Percentiles rank a stretch among this genome's conserved stretches.
Conservation (phyloP, 805 yeast species). For the Debaryomyces prosopidis region DNA sequence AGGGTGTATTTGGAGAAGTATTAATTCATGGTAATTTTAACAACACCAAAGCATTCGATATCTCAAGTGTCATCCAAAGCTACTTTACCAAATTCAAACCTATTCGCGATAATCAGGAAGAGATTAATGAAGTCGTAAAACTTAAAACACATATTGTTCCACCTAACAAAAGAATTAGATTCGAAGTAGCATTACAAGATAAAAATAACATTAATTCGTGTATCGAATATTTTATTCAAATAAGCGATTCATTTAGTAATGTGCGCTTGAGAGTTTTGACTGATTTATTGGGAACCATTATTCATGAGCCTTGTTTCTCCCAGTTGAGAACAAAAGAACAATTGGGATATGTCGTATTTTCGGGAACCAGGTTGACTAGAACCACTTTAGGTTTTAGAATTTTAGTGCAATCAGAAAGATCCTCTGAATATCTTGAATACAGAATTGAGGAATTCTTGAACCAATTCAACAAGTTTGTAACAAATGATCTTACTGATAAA, state of each 20-base stretch:
- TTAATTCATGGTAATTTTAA: slow-evolving; percentile 72
- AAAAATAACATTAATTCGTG: slow-evolving; percentile 77
- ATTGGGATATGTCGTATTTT: slow-evolving; percentile 89
- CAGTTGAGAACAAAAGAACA: slow-evolving; percentile 92
- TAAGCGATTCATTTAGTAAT: slow-evolving; percentile 42
- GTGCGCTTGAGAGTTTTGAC: slow-evolving; percentile 46
- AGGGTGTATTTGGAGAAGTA: slow-evolving; percentile 68
- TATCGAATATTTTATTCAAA: slow-evolving; percentile 73
- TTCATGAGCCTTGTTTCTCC: slow-evolving; percentile 86
- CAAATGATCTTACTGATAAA: slow-evolving; percentile 50
- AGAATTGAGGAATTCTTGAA: slow-evolving; percentile 71
- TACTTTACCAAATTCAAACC: slow-evolving; percentile 24
- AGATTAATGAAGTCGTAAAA: slow-evolving; percentile 15
- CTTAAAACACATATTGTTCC: slow-evolving; percentile 45
- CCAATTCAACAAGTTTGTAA: slow-evolving; percentile 46
- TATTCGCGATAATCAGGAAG: slow-evolving; percentile 38
- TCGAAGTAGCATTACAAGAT: slow-evolving; percentile 57
- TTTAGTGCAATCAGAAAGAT: slow-evolving; percentile 80
- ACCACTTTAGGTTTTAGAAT: slow-evolving; percentile 73
- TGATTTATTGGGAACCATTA: slow-evolving; percentile 68
- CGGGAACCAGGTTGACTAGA: slow-evolving; percentile 67
- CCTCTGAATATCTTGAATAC: slow-evolving; percentile 69
- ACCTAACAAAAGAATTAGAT: slow-evolving; percentile 41
- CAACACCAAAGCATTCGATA: slow-evolving; percentile 52
- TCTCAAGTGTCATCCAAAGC: slow-evolving; percentile 44